Base-by-base conservation (phyloP, 352 stramenopile genomes). In the Salisapilia sapeloensis region DNA sequence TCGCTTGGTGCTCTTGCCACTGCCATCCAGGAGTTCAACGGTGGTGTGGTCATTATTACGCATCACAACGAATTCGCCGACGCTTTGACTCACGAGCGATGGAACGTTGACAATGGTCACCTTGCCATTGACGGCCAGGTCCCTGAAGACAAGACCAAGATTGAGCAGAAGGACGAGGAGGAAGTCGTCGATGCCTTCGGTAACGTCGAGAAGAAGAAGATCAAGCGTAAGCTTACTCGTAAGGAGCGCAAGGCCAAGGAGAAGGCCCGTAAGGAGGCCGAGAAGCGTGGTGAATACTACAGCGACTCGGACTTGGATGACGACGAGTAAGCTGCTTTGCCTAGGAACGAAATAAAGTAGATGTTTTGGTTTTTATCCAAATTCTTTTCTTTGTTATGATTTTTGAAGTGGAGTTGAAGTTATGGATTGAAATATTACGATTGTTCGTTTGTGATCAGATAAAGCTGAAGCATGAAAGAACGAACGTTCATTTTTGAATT, bases 21-120 rank as follows among this genome's bases (percentile, higher is more conserved):
- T 38, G 94, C 92, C 24, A 98, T 99, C 50, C 81, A 95, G 48
- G 74, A 87, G 25, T 98, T 97, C 60, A 87, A 96, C 53, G 93
- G 93, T 57, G 93, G 93, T 78, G 86, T 97, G 10, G 67, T 97
- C 28, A 96, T 97, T 84, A 97, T 97, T 58, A 94, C 85, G 23
- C 91, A 97, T 61, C 91, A 95, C 86, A 87, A 94, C 46, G 92
- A 97, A 54, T 98, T 98, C 60, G 94, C 95, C 38, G 82, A 67
- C 42, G 83, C 78, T 2, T 60, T 97, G 29, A 94, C 71, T 45
- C 90, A 82, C 38, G 91, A 98, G 60, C 90, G 83, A 47, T 98
- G 93, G 93, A 71, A 95, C 50, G 75, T 97, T 2, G 81, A 84
- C 0, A 58, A 63, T 24, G 92, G 93, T 45, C 58, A 67, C 30